Conservation (phyloP, 1,284 basidiomycete genomes). For the Pyrrhoderma lamaoense region DNA sequence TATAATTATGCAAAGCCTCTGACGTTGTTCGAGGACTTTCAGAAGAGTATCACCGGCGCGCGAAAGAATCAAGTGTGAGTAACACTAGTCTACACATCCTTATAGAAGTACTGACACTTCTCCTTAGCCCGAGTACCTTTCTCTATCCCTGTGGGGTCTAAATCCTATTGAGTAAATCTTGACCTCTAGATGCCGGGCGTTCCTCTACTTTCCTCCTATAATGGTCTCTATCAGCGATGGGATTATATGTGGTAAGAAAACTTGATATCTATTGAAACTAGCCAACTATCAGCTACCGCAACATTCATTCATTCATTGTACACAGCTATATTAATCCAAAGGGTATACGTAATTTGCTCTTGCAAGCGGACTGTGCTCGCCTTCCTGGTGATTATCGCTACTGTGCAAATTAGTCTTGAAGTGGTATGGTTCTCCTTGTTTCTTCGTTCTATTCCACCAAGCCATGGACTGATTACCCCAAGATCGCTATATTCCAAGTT, state of each 20-base stretch:
- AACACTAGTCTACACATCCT: no score
- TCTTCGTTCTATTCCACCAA: no score
- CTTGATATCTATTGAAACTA: not conserved
- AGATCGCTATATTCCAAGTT: not conserved
- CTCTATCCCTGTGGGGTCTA: no score
- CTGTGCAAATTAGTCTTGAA: not conserved
- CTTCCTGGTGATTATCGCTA: not conserved
- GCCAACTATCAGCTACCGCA: not conserved
- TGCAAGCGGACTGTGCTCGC: not conserved
- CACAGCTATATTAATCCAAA: slow-evolving; percentile 3
- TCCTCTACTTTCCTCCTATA: slow-evolving; percentile 5
- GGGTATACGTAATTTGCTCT: slow-evolving; percentile 5
- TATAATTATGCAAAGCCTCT: not conserved
- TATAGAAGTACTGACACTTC: no score
- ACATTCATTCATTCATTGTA: not conserved
- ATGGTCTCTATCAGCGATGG: slow-evolving; percentile 7
- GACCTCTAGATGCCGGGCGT: slow-evolving; percentile 5
- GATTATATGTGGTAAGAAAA: slow-evolving; percentile 1
- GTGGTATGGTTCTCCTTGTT: not conserved
- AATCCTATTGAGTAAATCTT: no score
- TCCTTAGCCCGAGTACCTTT: no score
- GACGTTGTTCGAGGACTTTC: no score
- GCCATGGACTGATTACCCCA: not conserved
- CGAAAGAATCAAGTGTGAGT: no score
- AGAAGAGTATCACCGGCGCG: no score